These are phyloP conservation scores for Mucor plumbeus DNA, from an alignment of 371 early-diverging fungal species.

Conservation along the genomic window DNA sequence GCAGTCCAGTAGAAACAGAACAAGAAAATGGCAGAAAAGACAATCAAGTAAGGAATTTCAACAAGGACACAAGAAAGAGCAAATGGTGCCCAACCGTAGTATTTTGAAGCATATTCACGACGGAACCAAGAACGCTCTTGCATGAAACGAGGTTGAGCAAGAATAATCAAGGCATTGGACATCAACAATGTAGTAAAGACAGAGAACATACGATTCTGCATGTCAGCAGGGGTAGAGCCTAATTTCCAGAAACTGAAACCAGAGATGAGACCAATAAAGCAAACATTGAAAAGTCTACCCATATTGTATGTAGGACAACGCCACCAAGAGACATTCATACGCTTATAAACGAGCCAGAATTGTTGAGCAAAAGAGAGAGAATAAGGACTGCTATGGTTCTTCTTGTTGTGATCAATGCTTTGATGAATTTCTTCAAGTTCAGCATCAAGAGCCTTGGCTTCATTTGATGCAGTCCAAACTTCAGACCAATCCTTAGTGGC, in stretches of 20 bases:
- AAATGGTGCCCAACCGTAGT: constrained; percentile 77
- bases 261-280: constrained; percentile 65
- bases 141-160: constrained; percentile 77
- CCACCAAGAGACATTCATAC: constrained; percentile 73
- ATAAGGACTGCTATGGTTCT: constrained; percentile 28
- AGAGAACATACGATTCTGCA: constrained; percentile 76
- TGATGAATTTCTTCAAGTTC: constrained; percentile 45
- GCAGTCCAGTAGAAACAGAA: constrained; percentile 75
- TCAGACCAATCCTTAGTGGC: constrained; percentile 67
- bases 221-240: constrained; percentile 58
- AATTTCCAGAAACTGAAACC: constrained; percentile 81
- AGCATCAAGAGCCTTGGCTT: constrained; percentile 45
- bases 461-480: constrained; percentile 60
- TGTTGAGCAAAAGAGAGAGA: constrained; percentile 47
- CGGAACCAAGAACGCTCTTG: constrained; percentile 73
- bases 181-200: constrained; percentile 74
- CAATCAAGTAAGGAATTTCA: constrained; percentile 67
- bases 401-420: constrained; percentile 24
- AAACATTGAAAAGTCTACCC: constrained; percentile 61
- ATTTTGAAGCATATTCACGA: constrained; percentile 73
- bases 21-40: constrained; percentile 64
- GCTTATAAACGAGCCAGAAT: constrained; percentile 63
- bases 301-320: constrained; percentile 71
- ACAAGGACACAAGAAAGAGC: constrained; percentile 56
- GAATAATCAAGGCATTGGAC: constrained; percentile 70